These are phyloP conservation scores for Coniochaeta sp. DNA, from an alignment of 2,329 filamentous ascomycete genomes.

Conservation along the genomic window DNA sequence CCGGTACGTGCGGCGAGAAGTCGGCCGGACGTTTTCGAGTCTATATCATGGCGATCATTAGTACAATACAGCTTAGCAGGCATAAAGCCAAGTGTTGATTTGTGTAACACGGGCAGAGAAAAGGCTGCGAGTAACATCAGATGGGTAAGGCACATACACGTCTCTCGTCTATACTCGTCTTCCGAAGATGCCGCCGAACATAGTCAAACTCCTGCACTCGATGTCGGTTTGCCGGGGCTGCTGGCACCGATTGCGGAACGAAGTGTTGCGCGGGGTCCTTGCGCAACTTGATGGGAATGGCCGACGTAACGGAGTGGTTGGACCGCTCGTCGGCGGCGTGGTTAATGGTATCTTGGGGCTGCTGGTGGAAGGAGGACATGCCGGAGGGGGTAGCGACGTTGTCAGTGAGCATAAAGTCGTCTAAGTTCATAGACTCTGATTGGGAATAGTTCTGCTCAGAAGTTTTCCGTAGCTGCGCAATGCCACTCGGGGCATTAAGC, in stretches of 20 bases:
- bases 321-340: slow-evolving; percentile 38
- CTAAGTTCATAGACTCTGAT: slow-evolving; percentile 79
- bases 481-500: slow-evolving; percentile 69
- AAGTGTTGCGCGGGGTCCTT: slow-evolving; percentile 53
- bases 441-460: slow-evolving; percentile 50
- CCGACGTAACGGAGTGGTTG: slow-evolving; percentile 46
- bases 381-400: slow-evolving; percentile 65
- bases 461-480: slow-evolving; percentile 77
- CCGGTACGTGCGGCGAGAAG: slow-evolving; percentile 80
- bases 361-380: slow-evolving; percentile 31
- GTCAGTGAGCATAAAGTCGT: slow-evolving; percentile 83
- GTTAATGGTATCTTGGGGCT: background rate
- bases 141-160: slow-evolving; percentile 55
- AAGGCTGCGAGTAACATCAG: no score
- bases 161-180: slow-evolving; percentile 84
- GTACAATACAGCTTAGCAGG: background rate
- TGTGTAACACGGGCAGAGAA: background rate
- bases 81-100: no score
- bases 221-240: slow-evolving; percentile 50
- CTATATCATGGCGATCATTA: slow-evolving; percentile 31
- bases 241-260: slow-evolving; percentile 58
- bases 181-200: slow-evolving; percentile 69
- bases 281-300: slow-evolving; percentile 83
- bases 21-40: slow-evolving; percentile 80
- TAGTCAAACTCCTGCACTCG: slow-evolving; percentile 65